phyloP scores from a whole-genome alignment of 2,329 filamentous ascomycete species.

The Diaporthe sp. region DNA sequence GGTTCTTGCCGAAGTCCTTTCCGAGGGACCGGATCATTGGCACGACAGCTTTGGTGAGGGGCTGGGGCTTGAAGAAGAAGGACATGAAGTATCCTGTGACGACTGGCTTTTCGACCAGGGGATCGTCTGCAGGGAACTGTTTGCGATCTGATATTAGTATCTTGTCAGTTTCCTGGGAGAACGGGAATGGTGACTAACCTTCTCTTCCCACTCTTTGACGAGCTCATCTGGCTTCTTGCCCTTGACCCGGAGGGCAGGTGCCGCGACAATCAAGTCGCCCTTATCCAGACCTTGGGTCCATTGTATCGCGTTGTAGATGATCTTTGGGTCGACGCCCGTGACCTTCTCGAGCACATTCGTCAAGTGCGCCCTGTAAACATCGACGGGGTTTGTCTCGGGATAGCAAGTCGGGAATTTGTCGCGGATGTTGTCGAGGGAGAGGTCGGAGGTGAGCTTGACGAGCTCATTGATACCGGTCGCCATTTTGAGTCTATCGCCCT shows the following conservation, averaged over 20 bases:
- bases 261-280: conserved; percentile 84
- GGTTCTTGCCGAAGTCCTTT: conserved; percentile 75
- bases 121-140: conserved; percentile 78
- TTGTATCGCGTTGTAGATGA: conserved; percentile 82
- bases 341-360: conserved; percentile 76
- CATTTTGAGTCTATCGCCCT: conserved; percentile 45
- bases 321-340: conserved; percentile 77
- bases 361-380: conserved; percentile 85
- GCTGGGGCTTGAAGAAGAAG: conserved; percentile 83
- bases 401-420: conserved; percentile 69
- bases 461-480: conserved; percentile 51
- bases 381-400: conserved; percentile 80
- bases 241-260: conserved; percentile 85
- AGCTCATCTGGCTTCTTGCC: conserved; percentile 75
- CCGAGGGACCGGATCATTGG: conserved; percentile 77
- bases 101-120: conserved; percentile 79
- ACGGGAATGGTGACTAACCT: conserved; percentile 57
- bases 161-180: too few species aligned
- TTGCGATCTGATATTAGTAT: conserved; percentile 18
- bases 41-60: conserved; percentile 76
- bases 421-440: conserved; percentile 53
- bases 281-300: conserved; percentile 87
- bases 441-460: conserved; percentile 52
- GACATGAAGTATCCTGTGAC: conserved; percentile 78
- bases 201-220: conserved; percentile 71